These are phyloP conservation scores for Dichotomocladium elegans DNA, from an alignment of 371 early-diverging fungal genomes.

Conservation along the genomic window DNA sequence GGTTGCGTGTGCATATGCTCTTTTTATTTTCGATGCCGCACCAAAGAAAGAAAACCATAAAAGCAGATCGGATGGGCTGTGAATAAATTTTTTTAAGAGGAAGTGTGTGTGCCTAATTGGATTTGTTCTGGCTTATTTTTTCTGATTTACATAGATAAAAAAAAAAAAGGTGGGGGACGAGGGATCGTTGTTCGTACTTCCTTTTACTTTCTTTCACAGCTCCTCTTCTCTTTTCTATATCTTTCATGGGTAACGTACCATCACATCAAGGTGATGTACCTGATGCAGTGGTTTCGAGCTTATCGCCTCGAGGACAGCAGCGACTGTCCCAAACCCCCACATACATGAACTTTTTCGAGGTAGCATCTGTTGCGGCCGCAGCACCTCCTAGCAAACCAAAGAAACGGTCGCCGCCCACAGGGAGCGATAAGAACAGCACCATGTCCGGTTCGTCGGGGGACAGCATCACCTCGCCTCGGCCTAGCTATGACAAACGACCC, in stretches of 20 bases:
- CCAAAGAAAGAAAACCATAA: too few relatives aligned
- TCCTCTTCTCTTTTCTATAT: background rate
- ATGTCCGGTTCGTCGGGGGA: background rate
- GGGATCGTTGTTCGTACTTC: background rate
- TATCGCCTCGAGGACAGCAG: constrained; percentile 15
- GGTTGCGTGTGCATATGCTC: background rate
- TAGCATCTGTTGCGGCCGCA: constrained; percentile 9
- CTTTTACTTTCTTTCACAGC: background rate
- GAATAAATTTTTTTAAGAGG: background rate
- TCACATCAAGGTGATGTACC: constrained; percentile 10
- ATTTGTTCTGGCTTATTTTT: background rate
- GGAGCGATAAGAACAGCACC: constrained; percentile 1
- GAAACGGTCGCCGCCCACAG: constrained; percentile 1
- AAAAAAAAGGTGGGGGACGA: too few relatives aligned
- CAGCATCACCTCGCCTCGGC: constrained; percentile 1
- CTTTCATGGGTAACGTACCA: constrained; percentile 18
- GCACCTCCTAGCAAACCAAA: constrained; percentile 5
- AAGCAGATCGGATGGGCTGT: background rate
- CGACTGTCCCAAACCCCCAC: constrained; percentile 17
- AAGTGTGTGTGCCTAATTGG: background rate
- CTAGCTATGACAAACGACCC: constrained; percentile 4
- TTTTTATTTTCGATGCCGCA: too few relatives aligned
- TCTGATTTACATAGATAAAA: too few relatives aligned
- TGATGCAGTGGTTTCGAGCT: constrained; percentile 10
- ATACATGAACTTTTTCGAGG: constrained; percentile 14